Percentiles rank a stretch among this genome's conserved stretches.
Evolutionary conservation across 768 basidiomycete genomes (phyloP).

Genomic region (Termitomyces heimii): DNA sequence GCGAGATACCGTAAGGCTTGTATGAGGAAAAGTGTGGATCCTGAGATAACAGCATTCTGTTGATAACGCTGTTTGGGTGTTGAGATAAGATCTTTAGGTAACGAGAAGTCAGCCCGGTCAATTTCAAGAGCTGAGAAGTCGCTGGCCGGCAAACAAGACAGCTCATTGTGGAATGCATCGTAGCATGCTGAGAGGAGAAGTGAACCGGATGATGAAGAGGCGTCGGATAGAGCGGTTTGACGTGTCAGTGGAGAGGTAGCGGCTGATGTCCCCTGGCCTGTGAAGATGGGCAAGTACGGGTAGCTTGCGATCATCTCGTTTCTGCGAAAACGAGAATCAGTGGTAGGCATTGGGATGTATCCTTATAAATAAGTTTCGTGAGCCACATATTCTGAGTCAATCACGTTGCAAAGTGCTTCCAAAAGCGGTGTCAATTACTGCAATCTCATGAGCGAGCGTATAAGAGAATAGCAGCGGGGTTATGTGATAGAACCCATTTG

Average conservation of each 20-base stretch:
- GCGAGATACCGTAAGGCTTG: conserved; percentile 50
- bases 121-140: conserved; percentile 31
- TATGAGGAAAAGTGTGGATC: conserved; percentile 40
- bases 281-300: conserved; percentile 43
- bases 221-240: conserved; percentile 35
- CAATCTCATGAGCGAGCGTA: conserved; percentile 11
- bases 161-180: conserved; percentile 42
- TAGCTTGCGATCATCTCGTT: conserved; percentile 6
- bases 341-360: conserved; percentile 2
- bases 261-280: conserved; percentile 46
- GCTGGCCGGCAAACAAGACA: conserved; percentile 35
- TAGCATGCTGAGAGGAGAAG: conserved; percentile 46
- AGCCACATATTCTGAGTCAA: conserved; percentile 12
- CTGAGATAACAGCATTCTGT: conserved; percentile 44
- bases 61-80: conserved; percentile 26
- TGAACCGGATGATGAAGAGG: conserved; percentile 31
- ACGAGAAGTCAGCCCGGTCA: conserved; percentile 37
- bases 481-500: conserved; percentile 6
- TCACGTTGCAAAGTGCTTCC: conserved; percentile 9
- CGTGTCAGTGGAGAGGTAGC: conserved; percentile 24
- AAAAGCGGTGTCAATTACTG: conserved; percentile 14
- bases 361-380: conserved; percentile 14
- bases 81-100: conserved; percentile 31
- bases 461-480: conserved; percentile 15
- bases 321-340: not conserved